Conservation (phyloP, 108 stramenopile species). For the Nitzschia sp. region DNA sequence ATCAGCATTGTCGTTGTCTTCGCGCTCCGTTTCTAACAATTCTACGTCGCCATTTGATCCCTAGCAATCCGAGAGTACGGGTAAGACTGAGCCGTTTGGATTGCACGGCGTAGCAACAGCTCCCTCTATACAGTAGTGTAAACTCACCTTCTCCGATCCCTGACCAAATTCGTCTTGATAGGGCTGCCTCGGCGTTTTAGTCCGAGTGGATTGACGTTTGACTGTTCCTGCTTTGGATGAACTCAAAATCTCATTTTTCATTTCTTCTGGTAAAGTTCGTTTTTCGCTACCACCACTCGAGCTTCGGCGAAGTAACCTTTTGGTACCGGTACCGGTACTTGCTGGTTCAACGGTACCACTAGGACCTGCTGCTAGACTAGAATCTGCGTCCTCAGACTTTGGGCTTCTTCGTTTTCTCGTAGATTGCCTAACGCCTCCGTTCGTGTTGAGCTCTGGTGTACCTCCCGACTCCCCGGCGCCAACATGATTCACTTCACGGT, state of each 20-base stretch:
- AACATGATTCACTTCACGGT: too few relatives aligned
- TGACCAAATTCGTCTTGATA: background rate
- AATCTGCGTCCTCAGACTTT: background rate
- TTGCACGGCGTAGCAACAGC: background rate
- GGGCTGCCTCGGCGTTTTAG: background rate
- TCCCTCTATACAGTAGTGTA: background rate
- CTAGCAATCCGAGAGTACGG: background rate
- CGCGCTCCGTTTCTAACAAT: background rate
- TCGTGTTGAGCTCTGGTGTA: too few relatives aligned
- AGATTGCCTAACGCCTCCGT: background rate
- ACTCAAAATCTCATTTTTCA: background rate
- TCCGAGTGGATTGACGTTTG: background rate
- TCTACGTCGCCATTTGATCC: background rate
- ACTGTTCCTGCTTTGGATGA: background rate
- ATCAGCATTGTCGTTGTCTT: background rate
- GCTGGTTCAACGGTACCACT: background rate
- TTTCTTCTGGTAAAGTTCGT: background rate
- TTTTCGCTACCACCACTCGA: background rate
- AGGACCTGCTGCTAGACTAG: background rate
- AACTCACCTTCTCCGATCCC: too few relatives aligned
- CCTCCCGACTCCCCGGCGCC: too few relatives aligned
- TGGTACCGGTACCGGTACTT: background rate
- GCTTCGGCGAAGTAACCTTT: background rate
- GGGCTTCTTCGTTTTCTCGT: background rate
- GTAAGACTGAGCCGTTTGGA: background rate